phyloP scores from a whole-genome alignment of 1,139 yeast genomes.

The Scheffersomyces quercinus region DNA sequence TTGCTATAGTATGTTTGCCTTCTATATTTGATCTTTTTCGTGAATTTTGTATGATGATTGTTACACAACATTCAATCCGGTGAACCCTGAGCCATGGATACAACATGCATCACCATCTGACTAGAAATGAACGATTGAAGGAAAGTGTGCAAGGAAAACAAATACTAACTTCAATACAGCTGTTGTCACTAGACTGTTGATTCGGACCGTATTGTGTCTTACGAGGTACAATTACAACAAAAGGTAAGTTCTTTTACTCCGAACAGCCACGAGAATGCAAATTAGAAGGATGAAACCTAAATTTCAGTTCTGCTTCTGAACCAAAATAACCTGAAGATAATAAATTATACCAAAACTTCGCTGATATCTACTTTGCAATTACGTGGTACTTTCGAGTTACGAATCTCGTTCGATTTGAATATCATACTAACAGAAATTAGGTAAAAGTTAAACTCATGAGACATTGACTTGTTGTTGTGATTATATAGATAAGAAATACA shows the following conservation, averaged over 20 bases:
- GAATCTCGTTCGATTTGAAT: neutral
- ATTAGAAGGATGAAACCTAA: constrained; percentile 55
- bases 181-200: too few relatives aligned
- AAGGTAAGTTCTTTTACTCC: too few relatives aligned
- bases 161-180: too few relatives aligned
- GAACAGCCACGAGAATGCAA: too few relatives aligned
- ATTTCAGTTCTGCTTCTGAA: constrained; percentile 93
- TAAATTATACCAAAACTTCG: constrained; percentile 10
- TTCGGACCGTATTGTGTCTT: too few relatives aligned
- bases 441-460: neutral
- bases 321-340: constrained; percentile 67
- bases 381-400: too few relatives aligned
- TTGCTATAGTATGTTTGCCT: too few relatives aligned
- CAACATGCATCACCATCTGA: constrained; percentile 96
- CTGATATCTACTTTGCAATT: neutral
- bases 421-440: neutral
- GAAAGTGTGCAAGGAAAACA: too few relatives aligned
- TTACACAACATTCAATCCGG: constrained; percentile 54
- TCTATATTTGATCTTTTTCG: neutral
- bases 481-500: too few relatives aligned
- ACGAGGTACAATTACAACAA: too few relatives aligned
- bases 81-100: constrained; percentile 68
- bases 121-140: constrained; percentile 3
- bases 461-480: neutral
- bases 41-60: constrained; percentile 34